These are phyloP conservation scores for Mrakia blollopis DNA, from an alignment of 768 basidiomycete genomes.

Conservation along the genomic window DNA sequence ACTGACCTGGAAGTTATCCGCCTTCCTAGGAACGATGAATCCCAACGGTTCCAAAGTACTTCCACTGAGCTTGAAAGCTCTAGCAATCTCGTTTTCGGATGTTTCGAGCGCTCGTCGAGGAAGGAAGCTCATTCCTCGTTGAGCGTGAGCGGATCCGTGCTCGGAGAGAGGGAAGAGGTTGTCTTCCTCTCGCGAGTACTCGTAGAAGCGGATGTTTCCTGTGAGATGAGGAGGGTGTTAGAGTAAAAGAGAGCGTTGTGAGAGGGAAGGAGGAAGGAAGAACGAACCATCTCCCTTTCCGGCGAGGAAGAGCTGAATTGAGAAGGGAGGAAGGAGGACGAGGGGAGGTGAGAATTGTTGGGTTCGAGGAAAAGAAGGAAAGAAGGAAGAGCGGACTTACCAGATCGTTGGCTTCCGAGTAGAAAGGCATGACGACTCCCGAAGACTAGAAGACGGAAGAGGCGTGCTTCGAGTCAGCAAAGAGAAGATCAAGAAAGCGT, in stretches of 20 bases:
- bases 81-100: slow-evolving; percentile 86
- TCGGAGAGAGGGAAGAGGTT: slow-evolving; percentile 64
- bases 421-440: slow-evolving; percentile 79
- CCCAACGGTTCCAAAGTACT: slow-evolving; percentile 78
- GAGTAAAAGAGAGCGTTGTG: neutral
- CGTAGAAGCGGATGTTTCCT: slow-evolving; percentile 97
- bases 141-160: slow-evolving; percentile 53
- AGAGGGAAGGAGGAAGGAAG: neutral
- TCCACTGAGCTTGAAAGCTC: slow-evolving; percentile 81
- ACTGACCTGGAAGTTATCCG: slow-evolving; percentile 44
- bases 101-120: slow-evolving; percentile 86
- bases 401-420: slow-evolving; percentile 81
- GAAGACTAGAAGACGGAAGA: slow-evolving; percentile 47
- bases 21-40: slow-evolving; percentile 92
- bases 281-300: slow-evolving; percentile 68
- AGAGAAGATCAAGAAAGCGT: too few relatives aligned
- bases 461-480: too few relatives aligned
- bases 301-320: slow-evolving; percentile 46
- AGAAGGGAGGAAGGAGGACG: neutral
- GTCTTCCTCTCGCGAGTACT: slow-evolving; percentile 70
- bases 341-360: slow-evolving; percentile 26
- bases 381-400: slow-evolving; percentile 43
- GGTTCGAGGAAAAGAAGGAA: neutral
- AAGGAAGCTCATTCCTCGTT: slow-evolving; percentile 95
- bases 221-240: slow-evolving; percentile 46